These are phyloP conservation scores for Cetradonia linearis DNA, from an alignment of 495 filamentous ascomycete species.

Conservation along the genomic window DNA sequence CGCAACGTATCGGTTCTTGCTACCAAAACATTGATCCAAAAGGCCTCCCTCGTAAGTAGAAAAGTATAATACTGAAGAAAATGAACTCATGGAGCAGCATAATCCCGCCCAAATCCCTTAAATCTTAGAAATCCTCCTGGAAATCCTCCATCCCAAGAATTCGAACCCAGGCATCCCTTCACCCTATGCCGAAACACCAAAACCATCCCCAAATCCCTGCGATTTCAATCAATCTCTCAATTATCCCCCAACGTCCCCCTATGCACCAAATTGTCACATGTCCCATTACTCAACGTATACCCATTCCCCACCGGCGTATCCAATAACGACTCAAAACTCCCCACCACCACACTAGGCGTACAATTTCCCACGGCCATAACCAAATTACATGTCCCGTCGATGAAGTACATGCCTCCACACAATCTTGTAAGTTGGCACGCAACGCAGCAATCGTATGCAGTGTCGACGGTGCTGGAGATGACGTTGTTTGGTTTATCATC, in stretches of 20 bases:
- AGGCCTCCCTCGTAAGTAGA: too few relatives aligned
- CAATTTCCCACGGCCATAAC: not conserved
- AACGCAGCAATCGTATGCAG: conserved; percentile 2
- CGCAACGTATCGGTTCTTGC: too few relatives aligned
- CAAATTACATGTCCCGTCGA: not conserved
- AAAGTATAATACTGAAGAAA: too few relatives aligned
- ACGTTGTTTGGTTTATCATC: not conserved
- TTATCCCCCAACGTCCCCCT: not conserved
- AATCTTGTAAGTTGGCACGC: not conserved
- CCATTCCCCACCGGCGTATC: not conserved
- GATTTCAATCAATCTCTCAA: not conserved
- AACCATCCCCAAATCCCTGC: too few relatives aligned
- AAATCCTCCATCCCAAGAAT: too few relatives aligned
- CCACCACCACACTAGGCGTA: not conserved
- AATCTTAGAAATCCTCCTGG: too few relatives aligned
- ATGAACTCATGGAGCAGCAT: too few relatives aligned
- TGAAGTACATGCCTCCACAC: not conserved
- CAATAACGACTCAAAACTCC: not conserved
- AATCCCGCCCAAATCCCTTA: too few relatives aligned
- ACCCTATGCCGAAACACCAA: too few relatives aligned
- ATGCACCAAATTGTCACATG: not conserved
- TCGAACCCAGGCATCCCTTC: too few relatives aligned
- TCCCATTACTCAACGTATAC: not conserved
- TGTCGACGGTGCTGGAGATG: not conserved
- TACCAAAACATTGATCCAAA: too few relatives aligned